These are phyloP conservation scores for Brachypodium distachyon DNA, from an alignment of 202 grass and related monocot species.

Conservation along the genomic window DNA sequence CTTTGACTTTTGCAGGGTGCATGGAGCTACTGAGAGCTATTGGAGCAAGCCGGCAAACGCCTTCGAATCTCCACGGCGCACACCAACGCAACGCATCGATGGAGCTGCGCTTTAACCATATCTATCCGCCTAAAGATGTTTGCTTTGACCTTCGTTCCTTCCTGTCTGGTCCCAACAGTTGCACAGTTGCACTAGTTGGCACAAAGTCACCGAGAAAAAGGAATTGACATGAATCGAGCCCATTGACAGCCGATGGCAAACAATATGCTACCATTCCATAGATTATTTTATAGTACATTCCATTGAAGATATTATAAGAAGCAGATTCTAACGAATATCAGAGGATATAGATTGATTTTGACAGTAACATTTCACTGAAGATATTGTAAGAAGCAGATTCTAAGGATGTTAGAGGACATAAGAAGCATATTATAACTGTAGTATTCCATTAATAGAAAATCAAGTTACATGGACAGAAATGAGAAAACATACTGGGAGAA, in stretches of 20 bases:
- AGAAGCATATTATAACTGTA: too few relatives aligned
- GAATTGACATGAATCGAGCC: background rate
- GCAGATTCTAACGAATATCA: too few relatives aligned
- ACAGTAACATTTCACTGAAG: too few relatives aligned
- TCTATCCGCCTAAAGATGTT: slow-evolving; percentile 28
- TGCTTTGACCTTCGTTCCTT: slow-evolving; percentile 23
- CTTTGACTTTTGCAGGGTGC: slow-evolving; percentile 33
- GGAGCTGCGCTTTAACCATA: slow-evolving; percentile 33
- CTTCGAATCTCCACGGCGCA: slow-evolving; percentile 37
- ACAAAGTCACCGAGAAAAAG: background rate
- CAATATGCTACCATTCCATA: too few relatives aligned
- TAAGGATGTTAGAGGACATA: too few relatives aligned
- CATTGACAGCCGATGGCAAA: background rate
- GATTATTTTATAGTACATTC: too few relatives aligned
- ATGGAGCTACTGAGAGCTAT: too few relatives aligned
- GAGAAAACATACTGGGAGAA: too few relatives aligned
- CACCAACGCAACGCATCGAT: slow-evolving; percentile 4
- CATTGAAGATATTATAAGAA: too few relatives aligned
- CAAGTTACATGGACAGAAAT: too few relatives aligned
- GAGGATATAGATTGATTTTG: background rate
- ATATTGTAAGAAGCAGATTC: too few relatives aligned
- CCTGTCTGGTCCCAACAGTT: slow-evolving; percentile 10
- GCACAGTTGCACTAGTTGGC: background rate
- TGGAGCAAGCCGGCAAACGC: slow-evolving; percentile 1
- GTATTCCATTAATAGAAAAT: too few relatives aligned